phyloP scores from a whole-genome alignment of 2,329 filamentous ascomycete species.

The Clarireedia monteithiana region DNA sequence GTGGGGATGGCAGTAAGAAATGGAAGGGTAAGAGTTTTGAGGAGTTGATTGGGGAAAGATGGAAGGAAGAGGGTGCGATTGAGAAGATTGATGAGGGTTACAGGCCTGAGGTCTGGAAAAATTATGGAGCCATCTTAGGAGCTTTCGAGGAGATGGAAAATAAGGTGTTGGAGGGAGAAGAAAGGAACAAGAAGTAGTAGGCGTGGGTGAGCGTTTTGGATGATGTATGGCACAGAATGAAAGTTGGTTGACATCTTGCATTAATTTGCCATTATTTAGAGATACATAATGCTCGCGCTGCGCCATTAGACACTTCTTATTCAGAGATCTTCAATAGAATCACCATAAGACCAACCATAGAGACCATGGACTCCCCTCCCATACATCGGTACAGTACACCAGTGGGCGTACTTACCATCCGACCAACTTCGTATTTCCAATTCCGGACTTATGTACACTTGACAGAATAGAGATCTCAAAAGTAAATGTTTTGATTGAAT shows the following conservation, averaged over 20 bases:
- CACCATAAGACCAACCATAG: no score
- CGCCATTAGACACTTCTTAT: no score
- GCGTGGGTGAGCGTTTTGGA: neutral
- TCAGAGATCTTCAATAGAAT: no score
- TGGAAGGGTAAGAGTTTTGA: constrained; percentile 68
- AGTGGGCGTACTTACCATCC: no score
- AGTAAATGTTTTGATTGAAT: no score
- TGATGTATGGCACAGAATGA: neutral
- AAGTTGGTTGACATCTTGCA: neutral
- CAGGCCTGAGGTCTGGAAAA: constrained; percentile 62
- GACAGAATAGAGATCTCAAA: no score
- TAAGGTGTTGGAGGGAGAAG: constrained; percentile 45
- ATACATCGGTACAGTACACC: no score
- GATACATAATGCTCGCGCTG: neutral
- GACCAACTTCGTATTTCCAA: no score
- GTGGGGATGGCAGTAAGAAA: neutral
- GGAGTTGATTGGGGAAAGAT: constrained; percentile 72
- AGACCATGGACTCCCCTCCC: no score
- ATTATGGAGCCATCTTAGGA: constrained; percentile 68
- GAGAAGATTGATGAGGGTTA: constrained; percentile 80
- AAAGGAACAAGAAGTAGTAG: constrained; percentile 11
- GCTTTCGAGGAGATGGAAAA: constrained; percentile 73
- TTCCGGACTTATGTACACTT: no score
- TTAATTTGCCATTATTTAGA: neutral
- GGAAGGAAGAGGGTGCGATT: constrained; percentile 79